Evolutionary conservation across 2,329 filamentous ascomycete genomes (phyloP).

Genomic region (Penicillium sp.): DNA sequence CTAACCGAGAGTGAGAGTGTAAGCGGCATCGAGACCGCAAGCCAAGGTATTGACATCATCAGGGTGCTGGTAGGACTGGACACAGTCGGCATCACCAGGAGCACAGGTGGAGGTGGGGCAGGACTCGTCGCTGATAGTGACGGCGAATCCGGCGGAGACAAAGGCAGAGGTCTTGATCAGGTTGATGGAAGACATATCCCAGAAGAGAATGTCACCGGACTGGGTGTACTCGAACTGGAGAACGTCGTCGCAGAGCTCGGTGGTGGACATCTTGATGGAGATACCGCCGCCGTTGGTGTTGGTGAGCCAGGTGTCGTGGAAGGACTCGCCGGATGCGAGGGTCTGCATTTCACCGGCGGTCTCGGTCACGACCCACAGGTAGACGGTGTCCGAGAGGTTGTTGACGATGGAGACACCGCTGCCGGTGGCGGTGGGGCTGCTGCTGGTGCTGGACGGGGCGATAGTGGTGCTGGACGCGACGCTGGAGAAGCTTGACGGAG

Average conservation of each 20-base stretch:
- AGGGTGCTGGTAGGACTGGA: slow-evolving; percentile 30
- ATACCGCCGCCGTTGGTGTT: slow-evolving; percentile 34
- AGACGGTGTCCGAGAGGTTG: slow-evolving; percentile 27
- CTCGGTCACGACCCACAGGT: slow-evolving; percentile 31
- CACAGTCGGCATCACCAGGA: slow-evolving; percentile 27
- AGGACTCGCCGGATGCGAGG: slow-evolving; percentile 19
- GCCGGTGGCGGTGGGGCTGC: slow-evolving; percentile 12
- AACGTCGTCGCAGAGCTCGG: slow-evolving; percentile 19
- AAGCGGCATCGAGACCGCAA: slow-evolving; percentile 23
- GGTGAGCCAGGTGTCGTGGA: slow-evolving; percentile 30
- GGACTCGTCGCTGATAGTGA: slow-evolving; percentile 24
- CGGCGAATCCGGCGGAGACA: slow-evolving; percentile 27
- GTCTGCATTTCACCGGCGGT: slow-evolving; percentile 21
- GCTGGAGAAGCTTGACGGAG: neutral
- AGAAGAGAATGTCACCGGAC: slow-evolving; percentile 26
- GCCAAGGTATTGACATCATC: slow-evolving; percentile 30
- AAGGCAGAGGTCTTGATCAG: slow-evolving; percentile 23
- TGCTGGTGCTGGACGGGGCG: neutral
- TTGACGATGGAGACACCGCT: slow-evolving; percentile 29
- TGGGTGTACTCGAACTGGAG: slow-evolving; percentile 38
- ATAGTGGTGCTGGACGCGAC: neutral
- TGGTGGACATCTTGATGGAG: slow-evolving; percentile 35
- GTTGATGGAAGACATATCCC: slow-evolving; percentile 36
- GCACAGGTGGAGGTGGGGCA: slow-evolving; percentile 28
- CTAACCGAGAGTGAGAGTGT: slow-evolving; percentile 42